Conservation (phyloP, 441 rosid species). For the Eruca vesicaria region DNA sequence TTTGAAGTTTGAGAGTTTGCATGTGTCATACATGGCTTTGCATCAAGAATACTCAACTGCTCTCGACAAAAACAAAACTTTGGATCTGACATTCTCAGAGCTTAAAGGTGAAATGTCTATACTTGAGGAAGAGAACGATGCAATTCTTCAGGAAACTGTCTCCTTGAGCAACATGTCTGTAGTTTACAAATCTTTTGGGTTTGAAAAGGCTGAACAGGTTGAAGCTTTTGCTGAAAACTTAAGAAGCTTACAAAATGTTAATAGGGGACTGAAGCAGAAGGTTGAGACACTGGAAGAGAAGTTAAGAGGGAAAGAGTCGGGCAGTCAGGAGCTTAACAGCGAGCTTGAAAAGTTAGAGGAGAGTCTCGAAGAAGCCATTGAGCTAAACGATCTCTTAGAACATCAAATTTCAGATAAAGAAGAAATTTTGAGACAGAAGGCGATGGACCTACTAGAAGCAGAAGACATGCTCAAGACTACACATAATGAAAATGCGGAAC, state of each 20-base stretch:
- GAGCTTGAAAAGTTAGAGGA: constrained; percentile 54
- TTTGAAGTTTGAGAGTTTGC: constrained; percentile 46
- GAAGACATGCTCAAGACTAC: constrained; percentile 72
- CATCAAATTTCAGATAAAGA: constrained; percentile 50
- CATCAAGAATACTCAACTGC: constrained; percentile 54
- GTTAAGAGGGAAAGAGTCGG: constrained; percentile 54
- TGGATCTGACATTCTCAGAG: constrained; percentile 49
- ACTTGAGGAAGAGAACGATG: constrained; percentile 64
- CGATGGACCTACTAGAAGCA: constrained; percentile 59
- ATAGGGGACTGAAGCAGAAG: constrained; percentile 47
- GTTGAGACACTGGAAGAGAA: constrained; percentile 48
- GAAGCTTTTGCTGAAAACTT: constrained; percentile 51
- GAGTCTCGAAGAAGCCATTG: constrained; percentile 57
- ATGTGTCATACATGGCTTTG: constrained; percentile 48
- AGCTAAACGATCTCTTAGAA: constrained; percentile 60
- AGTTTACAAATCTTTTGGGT: constrained; percentile 57
- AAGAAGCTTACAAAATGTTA: constrained; percentile 38
- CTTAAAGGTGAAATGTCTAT: constrained; percentile 47
- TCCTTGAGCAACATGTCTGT: constrained; percentile 47
- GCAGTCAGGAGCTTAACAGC: constrained; percentile 42
- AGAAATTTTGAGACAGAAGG: constrained; percentile 62
- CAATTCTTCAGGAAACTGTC: constrained; percentile 52
- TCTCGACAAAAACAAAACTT: constrained; percentile 45
- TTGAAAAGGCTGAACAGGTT: constrained; percentile 58
- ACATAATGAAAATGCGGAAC: constrained; percentile 49